Evolutionary conservation across 352 stramenopile species (phyloP), one percentile per base, ranked within the genome.

Genomic region (Phytopythium litorale): DNA sequence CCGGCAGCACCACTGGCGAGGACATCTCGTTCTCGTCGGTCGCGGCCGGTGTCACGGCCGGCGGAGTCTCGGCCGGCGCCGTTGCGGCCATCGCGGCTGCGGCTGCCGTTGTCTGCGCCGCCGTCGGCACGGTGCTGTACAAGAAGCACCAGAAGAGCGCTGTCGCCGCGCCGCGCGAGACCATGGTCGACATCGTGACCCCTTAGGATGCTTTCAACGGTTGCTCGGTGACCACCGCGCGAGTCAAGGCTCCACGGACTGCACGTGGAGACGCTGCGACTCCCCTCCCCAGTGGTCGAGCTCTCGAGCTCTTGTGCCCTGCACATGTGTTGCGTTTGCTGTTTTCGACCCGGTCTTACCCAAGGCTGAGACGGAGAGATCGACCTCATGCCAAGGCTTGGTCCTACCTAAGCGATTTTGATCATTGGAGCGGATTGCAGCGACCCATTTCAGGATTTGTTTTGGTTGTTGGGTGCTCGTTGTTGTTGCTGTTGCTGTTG

Each of bases 101-200:
- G 3, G 68, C 72, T 5, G 72, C 66, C 18, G 72, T 62, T 5
- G 68, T 75, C 28, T 69, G 66, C n/a, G 69, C 67, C 13, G 62
- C 70, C 35, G 68, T 70, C 25, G 72, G 72, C 16, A 63, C 70
- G 35, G 66, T 70, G 21, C 69, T 79, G 49, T 79, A 77, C 69
- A 64, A 70, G 21, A 66, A 76, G 61, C 63, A 73, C 64, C 51
- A 58, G 43, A 68, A 68, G 46, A 65, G 55, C 30, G 50, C 60
- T 50, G 59, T 60, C 1, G 33, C 58, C 40, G 48, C 56, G 42
- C 32, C 65, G n/a, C 32, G 59, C 40, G 50, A 67, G 43, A 40
- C 64, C 25, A 70, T 70, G 68, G 61, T 72, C 19, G 68, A 72
- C 25, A 58, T 76, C 56, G 59, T 76, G 49, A 76, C 70, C 52